These are phyloP conservation scores for Alternaria triticina DNA, from an alignment of 2,329 filamentous ascomycete species.

Conservation along the genomic window DNA sequence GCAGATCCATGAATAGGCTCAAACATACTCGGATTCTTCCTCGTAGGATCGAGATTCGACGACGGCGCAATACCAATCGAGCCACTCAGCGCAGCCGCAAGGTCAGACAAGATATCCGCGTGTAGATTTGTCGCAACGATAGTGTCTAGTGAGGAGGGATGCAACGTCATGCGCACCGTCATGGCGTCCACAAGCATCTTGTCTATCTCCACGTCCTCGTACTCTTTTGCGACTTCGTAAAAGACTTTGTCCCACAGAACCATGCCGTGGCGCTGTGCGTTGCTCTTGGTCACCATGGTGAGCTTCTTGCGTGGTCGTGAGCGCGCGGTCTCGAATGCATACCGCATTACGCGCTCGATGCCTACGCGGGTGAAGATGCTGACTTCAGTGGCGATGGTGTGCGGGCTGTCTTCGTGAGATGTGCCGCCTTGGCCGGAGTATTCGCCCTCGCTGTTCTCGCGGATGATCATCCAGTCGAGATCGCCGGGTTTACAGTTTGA, in stretches of 20 bases:
- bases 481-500: conserved; percentile 43
- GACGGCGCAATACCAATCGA: conserved; percentile 73
- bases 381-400: conserved; percentile 55
- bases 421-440: conserved; percentile 56
- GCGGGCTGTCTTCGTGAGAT: conserved; percentile 49
- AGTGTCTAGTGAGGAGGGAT: conserved; percentile 54
- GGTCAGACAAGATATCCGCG: conserved; percentile 71
- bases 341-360: conserved; percentile 56
- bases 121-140: conserved; percentile 57
- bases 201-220: conserved; percentile 53
- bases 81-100: conserved; percentile 70
- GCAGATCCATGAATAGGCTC: conserved; percentile 70
- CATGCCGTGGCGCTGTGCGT: conserved; percentile 58
- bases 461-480: conserved; percentile 57
- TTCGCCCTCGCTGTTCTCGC: conserved; percentile 58
- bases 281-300: conserved; percentile 59
- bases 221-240: conserved; percentile 54
- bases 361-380: conserved; percentile 55
- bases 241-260: conserved; percentile 58
- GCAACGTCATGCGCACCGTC: conserved; percentile 57
- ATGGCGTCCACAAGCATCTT: conserved; percentile 60
- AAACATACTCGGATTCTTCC: conserved; percentile 65
- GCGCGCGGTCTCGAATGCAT: conserved; percentile 56
- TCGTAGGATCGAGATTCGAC: conserved; percentile 69
- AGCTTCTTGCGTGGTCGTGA: conserved; percentile 53